Conservation (phyloP, 257 asterid genomes). For the Schizonepeta tenuifolia region DNA sequence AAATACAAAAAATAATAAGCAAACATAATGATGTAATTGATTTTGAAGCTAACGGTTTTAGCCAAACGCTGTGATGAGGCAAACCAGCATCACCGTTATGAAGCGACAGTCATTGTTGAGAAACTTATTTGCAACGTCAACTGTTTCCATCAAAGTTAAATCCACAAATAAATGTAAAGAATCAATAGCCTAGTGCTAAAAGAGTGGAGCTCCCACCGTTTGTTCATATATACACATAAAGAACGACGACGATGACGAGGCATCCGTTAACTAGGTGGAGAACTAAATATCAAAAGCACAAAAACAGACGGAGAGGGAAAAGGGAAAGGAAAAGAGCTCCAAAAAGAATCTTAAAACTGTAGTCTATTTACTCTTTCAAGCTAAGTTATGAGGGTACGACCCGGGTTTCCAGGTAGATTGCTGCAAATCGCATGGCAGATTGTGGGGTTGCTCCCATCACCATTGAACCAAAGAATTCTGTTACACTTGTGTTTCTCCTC, state of each 20-base stretch:
- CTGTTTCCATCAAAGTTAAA: conserved; percentile 24
- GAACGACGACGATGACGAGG: conserved; percentile 30
- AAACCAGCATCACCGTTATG: background rate
- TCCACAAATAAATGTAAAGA: conserved; percentile 43
- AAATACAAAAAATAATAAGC: too few relatives aligned
- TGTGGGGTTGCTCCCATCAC: conserved; percentile 30
- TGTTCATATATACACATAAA: conserved; percentile 52
- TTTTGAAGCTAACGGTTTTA: too few relatives aligned
- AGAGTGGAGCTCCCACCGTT: conserved; percentile 45
- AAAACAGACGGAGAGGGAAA: background rate
- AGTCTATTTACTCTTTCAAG: conserved; percentile 66
- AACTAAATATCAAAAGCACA: conserved; percentile 29
- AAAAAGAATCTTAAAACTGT: conserved; percentile 54
- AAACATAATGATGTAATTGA: background rate
- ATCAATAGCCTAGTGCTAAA: conserved; percentile 42
- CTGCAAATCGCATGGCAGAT: conserved; percentile 33
- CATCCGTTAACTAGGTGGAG: conserved; percentile 41
- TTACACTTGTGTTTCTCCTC: conserved; percentile 38
- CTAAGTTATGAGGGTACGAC: conserved; percentile 46
- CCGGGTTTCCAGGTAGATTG: conserved; percentile 44
- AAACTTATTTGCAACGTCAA: conserved; percentile 37
- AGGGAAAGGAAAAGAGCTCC: conserved; percentile 45
- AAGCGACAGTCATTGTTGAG: conserved; percentile 1
- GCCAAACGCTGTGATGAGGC: background rate
- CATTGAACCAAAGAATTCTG: conserved; percentile 43